Percentiles rank a stretch among this genome's conserved stretches.
Evolutionary conservation across 495 filamentous ascomycete species (phyloP).

Genomic region (Astrothelium macrocarpum): DNA sequence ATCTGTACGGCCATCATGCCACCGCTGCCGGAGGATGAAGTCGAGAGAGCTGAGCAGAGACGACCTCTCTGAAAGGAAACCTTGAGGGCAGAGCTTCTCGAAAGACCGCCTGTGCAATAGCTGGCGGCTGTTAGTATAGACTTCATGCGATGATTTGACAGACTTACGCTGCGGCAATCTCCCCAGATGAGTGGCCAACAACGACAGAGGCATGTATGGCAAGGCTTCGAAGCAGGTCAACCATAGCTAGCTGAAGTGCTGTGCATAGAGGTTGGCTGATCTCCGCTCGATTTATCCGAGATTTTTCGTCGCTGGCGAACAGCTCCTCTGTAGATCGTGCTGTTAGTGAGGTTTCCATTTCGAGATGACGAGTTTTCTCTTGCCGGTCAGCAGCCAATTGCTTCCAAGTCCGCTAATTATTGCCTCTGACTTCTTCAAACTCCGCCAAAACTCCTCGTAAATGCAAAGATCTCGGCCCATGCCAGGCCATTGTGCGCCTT

Average conservation of each 20-base stretch:
- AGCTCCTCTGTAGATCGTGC: slow-evolving; percentile 13
- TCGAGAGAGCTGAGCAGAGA: background rate
- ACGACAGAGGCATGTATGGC: slow-evolving; percentile 32
- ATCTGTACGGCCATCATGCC: background rate
- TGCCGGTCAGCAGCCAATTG: background rate
- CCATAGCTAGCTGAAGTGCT: slow-evolving; percentile 19
- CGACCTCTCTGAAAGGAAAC: background rate
- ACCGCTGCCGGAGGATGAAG: background rate
- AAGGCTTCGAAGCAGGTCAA: slow-evolving; percentile 22
- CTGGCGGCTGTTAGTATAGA: slow-evolving; percentile 33
- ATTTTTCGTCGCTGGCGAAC: slow-evolving; percentile 14
- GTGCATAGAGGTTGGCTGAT: slow-evolving; percentile 21
- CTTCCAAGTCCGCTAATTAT: background rate
- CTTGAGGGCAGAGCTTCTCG: background rate
- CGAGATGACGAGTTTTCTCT: background rate
- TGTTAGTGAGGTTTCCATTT: background rate
- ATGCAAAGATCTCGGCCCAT: slow-evolving; percentile 27
- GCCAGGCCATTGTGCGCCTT: slow-evolving; percentile 36
- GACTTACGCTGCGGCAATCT: slow-evolving; percentile 57
- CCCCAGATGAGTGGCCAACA: slow-evolving; percentile 52
- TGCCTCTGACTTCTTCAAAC: background rate
- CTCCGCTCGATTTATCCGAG: slow-evolving; percentile 14
- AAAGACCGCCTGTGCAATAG: background rate
- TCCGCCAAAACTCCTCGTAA: background rate
- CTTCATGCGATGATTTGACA: slow-evolving; percentile 37